A percentile compares a stretch with the other conserved stretches of the same genome.
These are phyloP conservation scores for Talaromyces sp. DNA, from an alignment of 2,329 filamentous ascomycete genomes.

Conservation along the genomic window DNA sequence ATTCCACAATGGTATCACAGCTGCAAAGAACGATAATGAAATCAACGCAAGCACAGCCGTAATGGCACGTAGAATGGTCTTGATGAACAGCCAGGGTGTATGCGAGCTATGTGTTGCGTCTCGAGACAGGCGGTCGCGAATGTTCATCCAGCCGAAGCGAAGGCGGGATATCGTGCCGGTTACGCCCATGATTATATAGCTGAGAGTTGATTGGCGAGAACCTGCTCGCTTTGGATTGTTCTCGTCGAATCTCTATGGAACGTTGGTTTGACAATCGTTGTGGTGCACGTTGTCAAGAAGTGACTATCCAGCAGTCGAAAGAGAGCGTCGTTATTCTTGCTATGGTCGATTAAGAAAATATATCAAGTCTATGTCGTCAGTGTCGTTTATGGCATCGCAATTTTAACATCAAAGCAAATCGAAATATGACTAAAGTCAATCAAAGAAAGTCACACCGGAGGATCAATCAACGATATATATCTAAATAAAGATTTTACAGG, in stretches of 20 bases:
- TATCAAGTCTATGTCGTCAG: neutral
- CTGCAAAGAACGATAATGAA: slow-evolving; percentile 27
- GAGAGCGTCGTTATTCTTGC: neutral
- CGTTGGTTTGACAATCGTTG: neutral
- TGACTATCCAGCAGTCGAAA: neutral
- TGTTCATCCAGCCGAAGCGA: slow-evolving; percentile 13
- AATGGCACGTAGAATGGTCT: slow-evolving; percentile 23
- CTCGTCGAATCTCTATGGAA: no score
- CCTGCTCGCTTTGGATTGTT: neutral
- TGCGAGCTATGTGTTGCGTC: slow-evolving; percentile 4
- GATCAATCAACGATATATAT: neutral
- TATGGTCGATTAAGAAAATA: neutral
- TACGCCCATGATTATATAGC: neutral
- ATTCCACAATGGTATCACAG: slow-evolving; percentile 29
- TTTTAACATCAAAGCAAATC: neutral
- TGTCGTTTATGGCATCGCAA: neutral
- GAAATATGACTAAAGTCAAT: neutral
- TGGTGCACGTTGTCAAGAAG: neutral
- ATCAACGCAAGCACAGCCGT: slow-evolving; percentile 25
- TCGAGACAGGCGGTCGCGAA: slow-evolving; percentile 6
- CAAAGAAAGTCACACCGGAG: neutral
- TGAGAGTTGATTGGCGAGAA: neutral
- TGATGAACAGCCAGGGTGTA: slow-evolving; percentile 16
- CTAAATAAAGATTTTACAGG: neutral
- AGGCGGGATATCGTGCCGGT: slow-evolving; percentile 9